Evolutionary conservation across 75 land plant species (phyloP), one percentile per base, ranked within the genome.

Genomic region (Gnetum montanum): DNA sequence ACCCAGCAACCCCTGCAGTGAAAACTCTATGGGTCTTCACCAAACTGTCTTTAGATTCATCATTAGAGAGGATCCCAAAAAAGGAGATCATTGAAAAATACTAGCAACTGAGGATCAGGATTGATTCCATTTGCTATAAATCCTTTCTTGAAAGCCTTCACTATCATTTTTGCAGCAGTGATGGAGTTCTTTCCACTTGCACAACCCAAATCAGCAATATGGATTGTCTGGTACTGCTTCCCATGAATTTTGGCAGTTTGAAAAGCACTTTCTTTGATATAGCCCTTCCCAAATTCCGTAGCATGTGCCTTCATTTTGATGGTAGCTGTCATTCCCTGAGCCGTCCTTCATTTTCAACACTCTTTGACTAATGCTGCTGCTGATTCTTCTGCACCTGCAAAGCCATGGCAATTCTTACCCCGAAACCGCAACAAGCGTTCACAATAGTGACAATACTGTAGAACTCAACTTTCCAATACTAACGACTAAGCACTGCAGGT

Each of bases 121-220:
- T 4, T 8, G 31, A 6, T n/a, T 15, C 3, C 11, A 15, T 11
- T 6, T 15, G 44, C 43, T 20, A 31, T 12, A 30, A 16, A 62
- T 29, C 53, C 59, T 5, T 34, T 12, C 30, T 46, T 15, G 8
- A 69, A 11, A 3, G 49, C 36, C 33, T 62, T 65, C n/a, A 56
- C 19, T 20, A 75, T 58, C 33, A 44, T 56, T 61, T 65, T 35
- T 45, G 46, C 54, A 2, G 49, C 57, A 2, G 34, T 20, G 31
- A 79, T 41, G 0, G 78, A 40, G 55, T 79, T 79, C 15, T 1
- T 38, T 8, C 78, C 82, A 18, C 26, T 27, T 6, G 74, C 62
- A 43, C 78, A 79, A n/a, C 82, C 82, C 4, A 74, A 31, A 19
- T 79, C 82, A 29, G 64, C 82, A 18, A 79, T 46, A 4, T 48